These are phyloP conservation scores for Epichloe typhina DNA, from an alignment of 2,329 filamentous ascomycete species.

Conservation along the genomic window DNA sequence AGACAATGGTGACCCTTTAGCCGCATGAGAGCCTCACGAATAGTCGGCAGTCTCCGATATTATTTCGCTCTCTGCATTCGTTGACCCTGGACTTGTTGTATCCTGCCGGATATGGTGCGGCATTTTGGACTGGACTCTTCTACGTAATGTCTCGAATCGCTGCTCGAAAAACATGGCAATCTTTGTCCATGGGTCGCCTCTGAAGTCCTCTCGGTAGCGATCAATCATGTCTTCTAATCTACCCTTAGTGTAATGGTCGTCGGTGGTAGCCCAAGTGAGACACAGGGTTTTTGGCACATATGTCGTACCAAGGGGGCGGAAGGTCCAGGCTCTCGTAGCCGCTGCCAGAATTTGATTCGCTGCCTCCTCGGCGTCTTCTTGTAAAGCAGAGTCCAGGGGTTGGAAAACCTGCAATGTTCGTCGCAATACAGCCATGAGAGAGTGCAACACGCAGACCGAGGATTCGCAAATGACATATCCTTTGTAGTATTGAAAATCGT, in stretches of 20 bases:
- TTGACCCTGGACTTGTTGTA: conserved; percentile 1
- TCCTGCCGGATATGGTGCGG: background rate
- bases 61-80: background rate
- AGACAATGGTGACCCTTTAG: background rate
- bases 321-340: conserved; percentile 4
- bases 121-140: background rate
- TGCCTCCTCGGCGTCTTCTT: background rate
- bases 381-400: background rate
- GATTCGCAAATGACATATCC: conserved; percentile 6
- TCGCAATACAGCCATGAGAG: conserved; percentile 4
- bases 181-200: conserved; percentile 3
- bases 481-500: conserved; percentile 2
- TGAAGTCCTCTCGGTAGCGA: conserved; percentile 3
- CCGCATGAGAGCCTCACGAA: background rate
- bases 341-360: conserved; percentile 1
- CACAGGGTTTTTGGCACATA: conserved; percentile 5
- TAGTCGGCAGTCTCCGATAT: background rate
- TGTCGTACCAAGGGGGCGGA: conserved; percentile 4
- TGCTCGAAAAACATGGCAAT: conserved; percentile 2
- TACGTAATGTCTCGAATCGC: conserved; percentile 1
- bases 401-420: conserved; percentile 4
- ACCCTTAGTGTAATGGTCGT: background rate
- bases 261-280: conserved; percentile 4
- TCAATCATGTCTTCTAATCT: conserved; percentile 5
- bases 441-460: conserved; percentile 3